Percentiles rank a stretch among this genome's conserved stretches.
Conservation (phyloP, 163 green algal species). For the Trebouxiophyceae sp. region DNA sequence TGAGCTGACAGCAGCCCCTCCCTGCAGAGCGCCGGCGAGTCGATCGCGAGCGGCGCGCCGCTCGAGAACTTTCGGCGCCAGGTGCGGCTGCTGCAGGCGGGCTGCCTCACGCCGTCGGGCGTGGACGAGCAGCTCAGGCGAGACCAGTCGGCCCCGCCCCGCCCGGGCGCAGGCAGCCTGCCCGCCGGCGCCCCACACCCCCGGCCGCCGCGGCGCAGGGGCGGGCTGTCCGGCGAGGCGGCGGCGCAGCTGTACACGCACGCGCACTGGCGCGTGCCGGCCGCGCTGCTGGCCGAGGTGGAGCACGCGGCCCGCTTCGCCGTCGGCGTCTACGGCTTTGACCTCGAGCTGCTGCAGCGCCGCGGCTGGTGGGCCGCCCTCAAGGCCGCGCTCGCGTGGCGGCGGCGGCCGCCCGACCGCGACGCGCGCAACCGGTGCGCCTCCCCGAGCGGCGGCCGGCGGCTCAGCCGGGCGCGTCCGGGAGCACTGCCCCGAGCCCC, state of each 20-base stretch:
- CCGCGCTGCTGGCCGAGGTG: slow-evolving; percentile 9
- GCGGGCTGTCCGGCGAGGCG: slow-evolving; percentile 3
- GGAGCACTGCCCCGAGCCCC: not conserved
- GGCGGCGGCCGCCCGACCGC: not conserved
- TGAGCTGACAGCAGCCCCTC: too few species aligned
- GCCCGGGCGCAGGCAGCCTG: too few species aligned
- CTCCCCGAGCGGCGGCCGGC: too few species aligned
- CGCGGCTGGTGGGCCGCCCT: slow-evolving; percentile 1
- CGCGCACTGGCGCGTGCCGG: slow-evolving; percentile 16
- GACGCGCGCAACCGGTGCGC: slow-evolving; percentile 4
- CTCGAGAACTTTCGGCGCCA: slow-evolving; percentile 19
- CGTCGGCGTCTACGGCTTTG: slow-evolving; percentile 1
- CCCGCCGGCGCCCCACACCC: too few species aligned
- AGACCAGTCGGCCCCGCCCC: too few species aligned
- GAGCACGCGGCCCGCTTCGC: slow-evolving; percentile 4
- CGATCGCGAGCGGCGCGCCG: not conserved
- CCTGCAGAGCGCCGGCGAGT: not conserved
- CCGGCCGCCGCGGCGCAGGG: too few species aligned
- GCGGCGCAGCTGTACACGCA: slow-evolving; percentile 20
- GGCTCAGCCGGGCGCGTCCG: too few species aligned
- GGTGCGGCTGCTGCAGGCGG: slow-evolving; percentile 9
- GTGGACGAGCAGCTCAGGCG: slow-evolving; percentile 23
- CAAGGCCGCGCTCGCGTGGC: not conserved
- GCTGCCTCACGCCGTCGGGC: slow-evolving; percentile 22
- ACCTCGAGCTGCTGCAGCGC: not conserved